Base-by-base conservation (phyloP, 2,329 filamentous ascomycete species). In the Thelonectria rubi region DNA sequence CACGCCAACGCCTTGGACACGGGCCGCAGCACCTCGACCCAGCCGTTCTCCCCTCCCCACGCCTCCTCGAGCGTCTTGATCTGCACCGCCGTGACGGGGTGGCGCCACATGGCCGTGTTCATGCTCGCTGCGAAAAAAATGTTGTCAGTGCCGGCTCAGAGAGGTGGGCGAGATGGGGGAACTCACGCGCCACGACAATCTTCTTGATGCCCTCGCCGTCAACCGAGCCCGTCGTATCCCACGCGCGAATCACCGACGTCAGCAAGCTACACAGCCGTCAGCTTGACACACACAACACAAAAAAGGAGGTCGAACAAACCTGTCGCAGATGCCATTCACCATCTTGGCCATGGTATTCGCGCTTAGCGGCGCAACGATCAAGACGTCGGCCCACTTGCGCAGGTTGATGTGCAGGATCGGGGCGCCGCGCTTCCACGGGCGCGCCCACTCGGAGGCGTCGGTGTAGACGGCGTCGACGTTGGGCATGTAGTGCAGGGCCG, bases 341-440 rank as follows among this genome's bases (percentile, higher is more conserved):
- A 98, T 86, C 78, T 97, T 97, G 7, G 93, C 94, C 72, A 98
- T 81, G 4, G 88, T 88, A 72, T 97, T 97, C 12, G 94, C 94
- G 58, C 87, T 91, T 62, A 97, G 77, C 0, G 94, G 94, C 10
- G 91, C 91, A 61, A 97, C 84, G 15, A 94, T 83, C 71, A 97
- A 82, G 3, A 96, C 72, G 74, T 97, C 85, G 1, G 93, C 92
- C 94, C 81, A 85, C 34, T 91, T 84, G 30, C 94, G 83, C 56
- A 97, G 80, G 76, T 97, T 92, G 69, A 99, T 98, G 73, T 99
- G 95, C 58, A 98, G 79, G 48, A 99, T 97, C 3, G 83, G 82
- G n/a, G 86, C 86, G 3, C 91, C 92, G 2, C 94, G 84, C 20
- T 83, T 85, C 94, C 94, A 98, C 0, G 91, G 87, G 12, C 82